Conservation (phyloP, 2,329 filamentous ascomycete genomes). For the Aureobasidium sp. region DNA sequence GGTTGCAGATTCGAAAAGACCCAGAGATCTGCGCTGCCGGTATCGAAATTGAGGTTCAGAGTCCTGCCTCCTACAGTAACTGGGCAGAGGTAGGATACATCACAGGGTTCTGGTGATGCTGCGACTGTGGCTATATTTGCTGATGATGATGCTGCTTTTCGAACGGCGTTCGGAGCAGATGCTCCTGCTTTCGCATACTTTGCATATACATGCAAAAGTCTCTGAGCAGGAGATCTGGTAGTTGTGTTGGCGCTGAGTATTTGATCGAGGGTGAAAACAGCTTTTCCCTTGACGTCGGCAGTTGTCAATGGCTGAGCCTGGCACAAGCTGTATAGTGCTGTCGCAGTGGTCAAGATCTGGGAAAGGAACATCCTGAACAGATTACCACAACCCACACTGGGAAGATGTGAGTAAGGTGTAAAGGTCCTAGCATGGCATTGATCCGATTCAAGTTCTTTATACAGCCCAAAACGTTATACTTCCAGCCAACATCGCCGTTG, state of each 20-base stretch:
- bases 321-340: background rate
- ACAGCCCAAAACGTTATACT: background rate
- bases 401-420: background rate
- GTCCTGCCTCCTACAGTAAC: constrained; percentile 55
- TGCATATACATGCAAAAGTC: background rate
- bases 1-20: constrained; percentile 55
- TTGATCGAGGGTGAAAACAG: background rate
- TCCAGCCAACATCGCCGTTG: constrained; percentile 2
- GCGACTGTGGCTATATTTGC: background rate
- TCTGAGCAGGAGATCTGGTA: background rate
- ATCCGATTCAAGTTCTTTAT: background rate
- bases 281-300: background rate
- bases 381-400: background rate
- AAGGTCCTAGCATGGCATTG: background rate
- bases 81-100: constrained; percentile 35
- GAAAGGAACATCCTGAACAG: background rate
- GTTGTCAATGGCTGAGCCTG: background rate
- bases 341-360: background rate
- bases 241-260: background rate
- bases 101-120: background rate
- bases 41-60: constrained; percentile 62
- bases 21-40: constrained; percentile 60
- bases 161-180: background rate
- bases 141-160: background rate
- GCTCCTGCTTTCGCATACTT: constrained; percentile 8